These are phyloP conservation scores for Tardiomyces blankii DNA, from an alignment of 1,139 yeast species.

Conservation along the genomic window DNA sequence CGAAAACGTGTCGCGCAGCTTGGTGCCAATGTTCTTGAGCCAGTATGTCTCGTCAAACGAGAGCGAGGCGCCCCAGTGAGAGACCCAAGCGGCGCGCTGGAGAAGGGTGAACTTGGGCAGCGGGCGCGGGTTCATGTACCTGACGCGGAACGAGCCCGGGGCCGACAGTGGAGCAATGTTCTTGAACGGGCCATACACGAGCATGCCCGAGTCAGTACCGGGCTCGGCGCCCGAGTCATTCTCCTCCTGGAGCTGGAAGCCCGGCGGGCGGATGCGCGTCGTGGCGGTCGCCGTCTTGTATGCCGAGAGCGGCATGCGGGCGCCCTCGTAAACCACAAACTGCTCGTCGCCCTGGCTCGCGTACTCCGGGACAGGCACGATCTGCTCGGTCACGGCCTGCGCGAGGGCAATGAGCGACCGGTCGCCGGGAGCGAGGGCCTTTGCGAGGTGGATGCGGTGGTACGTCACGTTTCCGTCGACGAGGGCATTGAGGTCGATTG, in stretches of 20 bases:
- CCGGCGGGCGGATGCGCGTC: slow-evolving; percentile 8
- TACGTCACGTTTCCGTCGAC: slow-evolving; percentile 23
- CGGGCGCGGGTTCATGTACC: slow-evolving; percentile 61
- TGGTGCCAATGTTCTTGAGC: slow-evolving; percentile 65
- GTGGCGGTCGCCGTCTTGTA: slow-evolving; percentile 29
- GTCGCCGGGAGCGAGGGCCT: slow-evolving; percentile 55
- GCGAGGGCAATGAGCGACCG: slow-evolving; percentile 41
- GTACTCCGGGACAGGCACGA: slow-evolving; percentile 53
- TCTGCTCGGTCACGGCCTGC: slow-evolving; percentile 38
- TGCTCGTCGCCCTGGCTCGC: slow-evolving; percentile 56
- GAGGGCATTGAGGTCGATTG: slow-evolving; percentile 1
- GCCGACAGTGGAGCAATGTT: slow-evolving; percentile 37
- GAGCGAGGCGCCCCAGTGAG: slow-evolving; percentile 56
- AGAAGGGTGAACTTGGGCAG: slow-evolving; percentile 48
- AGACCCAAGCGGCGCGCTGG: slow-evolving; percentile 73
- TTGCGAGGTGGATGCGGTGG: slow-evolving; percentile 44
- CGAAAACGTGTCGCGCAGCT: slow-evolving; percentile 50
- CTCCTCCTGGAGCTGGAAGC: background rate
- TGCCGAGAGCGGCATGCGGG: slow-evolving; percentile 49
- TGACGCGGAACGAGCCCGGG: slow-evolving; percentile 37
- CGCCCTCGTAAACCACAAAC: slow-evolving; percentile 41
- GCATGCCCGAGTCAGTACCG: slow-evolving; percentile 33
- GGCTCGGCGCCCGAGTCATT: background rate
- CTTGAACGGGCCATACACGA: slow-evolving; percentile 49
- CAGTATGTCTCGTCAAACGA: slow-evolving; percentile 81